Evolutionary conservation across 495 filamentous ascomycete genomes (phyloP), one percentile per base, ranked within the genome.

Genomic region (Xylaria cubensis): DNA sequence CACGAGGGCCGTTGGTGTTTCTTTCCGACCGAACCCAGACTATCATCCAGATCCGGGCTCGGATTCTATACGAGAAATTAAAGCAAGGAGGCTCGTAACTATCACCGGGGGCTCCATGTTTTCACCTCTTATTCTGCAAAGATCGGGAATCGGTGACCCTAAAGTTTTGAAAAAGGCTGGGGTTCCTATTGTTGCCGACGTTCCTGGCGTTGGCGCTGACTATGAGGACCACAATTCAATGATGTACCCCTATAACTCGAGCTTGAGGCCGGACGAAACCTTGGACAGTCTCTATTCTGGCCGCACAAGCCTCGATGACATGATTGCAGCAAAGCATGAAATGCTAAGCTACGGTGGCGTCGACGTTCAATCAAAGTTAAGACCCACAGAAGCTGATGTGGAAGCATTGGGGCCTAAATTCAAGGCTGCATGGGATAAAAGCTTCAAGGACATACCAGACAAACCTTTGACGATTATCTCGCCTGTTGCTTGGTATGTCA

Each of bases 41-140:
- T 78, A 36, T 64, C 62, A 64, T 64, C 62, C 70, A 21, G 32
- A 61, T 39, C 17, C 1, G 13, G 42, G 64, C 17, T 55, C 72
- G 17, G 42, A 42, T 7, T 19, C 24, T 26, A 6, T 26, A 21
- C 15, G 13, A 53, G 13, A 21, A 13, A 41, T 89, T 24, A 74
- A 72, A 10, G 89, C 84, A 2, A 76, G 71, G 13, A 84, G 82
- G 64, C 83, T 89, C 41, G 83, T 88, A 0, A 83, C 89, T 67
- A 64, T 88, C 4, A 84, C 84, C 12, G 83, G 83, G 10, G 87
- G 87, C 4, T 63, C 81, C 32, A 74, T 85, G 12, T 76, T 81
- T 17, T 82, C 86, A 0, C 85, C 88, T n/a, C 75, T 80, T 10
- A 74, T 90, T 15, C 79, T 89, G 5, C 86, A 89, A 76, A 79